Conservation (phyloP, 805 yeast genomes). For the Cyberlindnera misumaiensis region DNA sequence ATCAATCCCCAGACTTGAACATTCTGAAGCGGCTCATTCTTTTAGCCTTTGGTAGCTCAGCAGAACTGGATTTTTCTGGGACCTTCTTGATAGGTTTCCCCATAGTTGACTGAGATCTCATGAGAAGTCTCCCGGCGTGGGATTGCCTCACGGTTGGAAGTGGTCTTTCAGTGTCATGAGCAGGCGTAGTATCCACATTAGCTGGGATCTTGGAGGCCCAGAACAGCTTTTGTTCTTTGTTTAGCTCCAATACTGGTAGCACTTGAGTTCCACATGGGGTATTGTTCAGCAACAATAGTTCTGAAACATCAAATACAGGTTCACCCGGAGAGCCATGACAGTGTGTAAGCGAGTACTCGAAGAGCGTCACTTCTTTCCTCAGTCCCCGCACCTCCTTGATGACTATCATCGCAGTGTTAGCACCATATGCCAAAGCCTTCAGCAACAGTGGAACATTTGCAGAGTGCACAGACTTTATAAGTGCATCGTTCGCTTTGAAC, state of each 20-base stretch:
- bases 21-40: conserved; percentile 9
- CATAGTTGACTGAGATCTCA: conserved; percentile 4
- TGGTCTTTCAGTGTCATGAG: neutral
- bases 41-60: conserved; percentile 2
- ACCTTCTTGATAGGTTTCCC: conserved; percentile 2
- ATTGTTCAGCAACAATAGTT: conserved; percentile 52
- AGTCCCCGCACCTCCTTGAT: conserved; percentile 22
- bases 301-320: conserved; percentile 44
- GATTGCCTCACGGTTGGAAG: neutral
- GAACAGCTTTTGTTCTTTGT: conserved; percentile 42
- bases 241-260: conserved; percentile 30
- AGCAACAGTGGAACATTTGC: conserved; percentile 41
- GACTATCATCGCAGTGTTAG: conserved; percentile 36
- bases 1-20: conserved; percentile 4
- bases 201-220: conserved; percentile 40
- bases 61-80: neutral
- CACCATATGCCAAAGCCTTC: conserved; percentile 40
- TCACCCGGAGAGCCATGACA: conserved; percentile 22
- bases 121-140: conserved; percentile 4
- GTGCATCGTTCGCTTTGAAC: conserved; percentile 25
- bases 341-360: conserved; percentile 51
- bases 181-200: neutral
- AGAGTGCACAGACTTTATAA: conserved; percentile 47
- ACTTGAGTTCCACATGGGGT: conserved; percentile 35
- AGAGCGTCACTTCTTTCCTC: conserved; percentile 24